Base-by-base conservation (phyloP, 73 alveolate genomes). In the Stentor coeruleus region DNA sequence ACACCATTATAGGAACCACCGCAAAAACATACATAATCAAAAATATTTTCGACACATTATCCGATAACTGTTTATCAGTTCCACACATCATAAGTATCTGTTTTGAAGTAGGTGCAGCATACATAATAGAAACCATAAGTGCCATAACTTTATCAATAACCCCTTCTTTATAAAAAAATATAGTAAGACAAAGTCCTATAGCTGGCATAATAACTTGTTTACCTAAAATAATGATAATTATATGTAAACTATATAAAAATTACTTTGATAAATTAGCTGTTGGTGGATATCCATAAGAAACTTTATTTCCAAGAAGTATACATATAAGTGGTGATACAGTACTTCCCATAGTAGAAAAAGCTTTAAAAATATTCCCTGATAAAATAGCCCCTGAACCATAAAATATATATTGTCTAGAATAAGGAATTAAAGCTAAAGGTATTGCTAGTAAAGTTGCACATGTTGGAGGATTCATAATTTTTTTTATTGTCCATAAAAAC, bases 51-150 rank as follows among this genome's bases (percentile, higher is more conserved):
- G 79, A 66, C 1, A 66, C 33, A 2, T 66, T 66, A 66, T 66
- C 79, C 37, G 33, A 20, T 33, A 20, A 31, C n/a, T 26, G 20
- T 33, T 66, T 20, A 66, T 66, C 40, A 66, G 14, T 33, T 40
- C 11, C 39, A 66, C 79, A 66, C n/a, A 66, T 33, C 79, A 66
- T 66, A 33, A 66, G 36, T 40, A 66, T 20, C 41, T 66, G 79
- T 2, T 20, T 20, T 1, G 79, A 66, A 1, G 79, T 66, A 0
- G 79, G 79, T 11, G 79, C n/a, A 1, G 79, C 79, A 66, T 20
- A 66, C n/a, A 31, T 66, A 0, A 66, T 40, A 0, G n/a, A 20
- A 1, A 66, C 79, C 79, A 66, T 66, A 1, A 66, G 11, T 1
- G 15, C 36, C 79, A 33, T 66, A 33, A 66, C 79, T 66, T 66